A percentile compares a stretch with the other conserved stretches of the same genome.
These are phyloP conservation scores for Xylariomycetidae sp. DNA, from an alignment of 2,329 filamentous ascomycete species.

Conservation along the genomic window DNA sequence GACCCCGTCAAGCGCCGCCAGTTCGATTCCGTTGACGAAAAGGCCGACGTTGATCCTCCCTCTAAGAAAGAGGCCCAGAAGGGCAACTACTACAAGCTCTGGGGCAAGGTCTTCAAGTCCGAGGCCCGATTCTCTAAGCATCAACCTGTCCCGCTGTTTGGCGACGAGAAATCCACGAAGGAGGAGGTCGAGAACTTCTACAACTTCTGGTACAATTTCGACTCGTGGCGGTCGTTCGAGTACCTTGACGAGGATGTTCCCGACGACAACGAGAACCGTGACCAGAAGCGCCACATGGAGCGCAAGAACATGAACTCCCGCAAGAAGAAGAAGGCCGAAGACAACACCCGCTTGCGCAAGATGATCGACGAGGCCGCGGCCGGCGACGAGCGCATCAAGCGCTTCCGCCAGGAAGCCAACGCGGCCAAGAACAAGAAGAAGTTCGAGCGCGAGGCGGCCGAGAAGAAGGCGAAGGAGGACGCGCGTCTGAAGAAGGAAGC, in stretches of 20 bases:
- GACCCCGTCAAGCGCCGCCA: conserved; percentile 91
- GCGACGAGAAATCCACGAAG: conserved; percentile 75
- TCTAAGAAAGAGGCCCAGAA: conserved; percentile 84
- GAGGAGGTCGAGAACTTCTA: conserved; percentile 94
- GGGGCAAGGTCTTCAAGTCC: conserved; percentile 82
- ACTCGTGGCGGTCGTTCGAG: conserved; percentile 96
- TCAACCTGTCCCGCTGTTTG: conserved; percentile 83
- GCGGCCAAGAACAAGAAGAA: conserved; percentile 96
- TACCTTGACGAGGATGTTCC: conserved; percentile 98
- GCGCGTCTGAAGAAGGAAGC: conserved; percentile 77
- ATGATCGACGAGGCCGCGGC: conserved; percentile 81
- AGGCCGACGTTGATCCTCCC: conserved; percentile 85
- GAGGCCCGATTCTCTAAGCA: conserved; percentile 89
- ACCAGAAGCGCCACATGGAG: conserved; percentile 97
- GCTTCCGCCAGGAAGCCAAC: conserved; percentile 86
- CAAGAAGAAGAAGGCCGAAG: conserved; percentile 99
- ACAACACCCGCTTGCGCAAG: conserved; percentile 83
- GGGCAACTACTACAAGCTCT: conserved; percentile 92
- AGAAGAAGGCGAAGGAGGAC: conserved; percentile 81
- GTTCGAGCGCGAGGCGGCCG: conserved; percentile 83
- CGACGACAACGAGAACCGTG: conserved; percentile 97
- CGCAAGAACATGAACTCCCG: conserved; percentile 96
- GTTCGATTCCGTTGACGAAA: conserved; percentile 94
- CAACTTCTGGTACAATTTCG: conserved; percentile 99
- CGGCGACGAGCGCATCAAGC: conserved; percentile 92